A percentile compares a stretch with the other conserved stretches of the same genome.
Evolutionary conservation across 768 basidiomycete species (phyloP).

Genomic region (Dentipellis sp.): DNA sequence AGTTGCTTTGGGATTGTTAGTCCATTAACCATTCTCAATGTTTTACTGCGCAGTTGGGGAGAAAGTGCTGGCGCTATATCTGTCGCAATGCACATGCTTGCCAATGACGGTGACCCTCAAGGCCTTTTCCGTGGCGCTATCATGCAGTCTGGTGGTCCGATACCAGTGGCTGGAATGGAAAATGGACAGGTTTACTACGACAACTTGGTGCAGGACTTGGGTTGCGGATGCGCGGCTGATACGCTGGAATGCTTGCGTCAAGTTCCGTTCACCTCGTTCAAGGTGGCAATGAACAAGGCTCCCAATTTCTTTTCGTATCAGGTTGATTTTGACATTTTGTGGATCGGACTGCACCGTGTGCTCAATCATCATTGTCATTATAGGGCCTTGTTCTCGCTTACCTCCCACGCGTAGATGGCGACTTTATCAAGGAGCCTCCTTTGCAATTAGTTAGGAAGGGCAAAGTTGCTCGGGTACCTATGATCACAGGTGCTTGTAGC

Average conservation of each 20-base stretch:
- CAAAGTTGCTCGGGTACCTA: slow-evolving; percentile 5
- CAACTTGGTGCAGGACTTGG: slow-evolving; percentile 38
- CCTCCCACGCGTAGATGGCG: slow-evolving; percentile 18
- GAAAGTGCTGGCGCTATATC: slow-evolving; percentile 47
- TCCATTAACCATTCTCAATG: too few species aligned
- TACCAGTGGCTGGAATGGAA: slow-evolving; percentile 20
- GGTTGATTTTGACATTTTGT: slow-evolving; percentile 11
- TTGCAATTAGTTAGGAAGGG: slow-evolving; percentile 3
- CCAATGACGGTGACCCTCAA: slow-evolving; percentile 27
- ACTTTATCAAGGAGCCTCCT: slow-evolving; percentile 16
- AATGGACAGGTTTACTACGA: slow-evolving; percentile 21
- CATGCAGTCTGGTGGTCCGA: slow-evolving; percentile 33
- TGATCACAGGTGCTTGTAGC: background rate
- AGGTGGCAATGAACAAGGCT: slow-evolving; percentile 23
- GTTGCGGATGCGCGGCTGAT: slow-evolving; percentile 23
- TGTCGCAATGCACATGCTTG: slow-evolving; percentile 32
- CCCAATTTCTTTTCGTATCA: slow-evolving; percentile 24
- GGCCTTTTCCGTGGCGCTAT: slow-evolving; percentile 34
- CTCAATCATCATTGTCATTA: background rate
- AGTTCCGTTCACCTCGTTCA: slow-evolving; percentile 21
- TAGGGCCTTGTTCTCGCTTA: slow-evolving; percentile 15
- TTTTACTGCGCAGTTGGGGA: slow-evolving; percentile 29
- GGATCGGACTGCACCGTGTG: too few species aligned
- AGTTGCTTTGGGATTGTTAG: slow-evolving; percentile 9
- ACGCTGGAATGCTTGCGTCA: slow-evolving; percentile 8